Evolutionary conservation across 106 monocot genomes (phyloP), one percentile per base, ranked within the genome.

Genomic region (Phalaenopsis equestris): DNA sequence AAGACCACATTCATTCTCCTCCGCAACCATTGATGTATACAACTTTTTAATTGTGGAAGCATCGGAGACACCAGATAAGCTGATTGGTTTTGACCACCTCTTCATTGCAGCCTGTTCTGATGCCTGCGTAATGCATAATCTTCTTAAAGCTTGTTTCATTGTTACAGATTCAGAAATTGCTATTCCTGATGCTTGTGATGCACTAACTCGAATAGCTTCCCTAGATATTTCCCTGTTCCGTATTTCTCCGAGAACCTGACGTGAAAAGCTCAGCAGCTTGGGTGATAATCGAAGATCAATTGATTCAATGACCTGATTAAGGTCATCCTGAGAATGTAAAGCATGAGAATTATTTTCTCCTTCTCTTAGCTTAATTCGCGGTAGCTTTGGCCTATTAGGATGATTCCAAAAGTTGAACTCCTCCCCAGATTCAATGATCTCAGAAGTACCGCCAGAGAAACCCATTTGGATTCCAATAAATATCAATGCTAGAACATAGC

Each of bases 41-140:
- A 98, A 82, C 58, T 81, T 87, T 84, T 91, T 84, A 16, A 92
- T 92, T 23, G 84, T 86, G 52, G 86, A 90, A 55, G 90, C 84
- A 80, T 94, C 97, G 36, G 94, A 88, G 4, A 80, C 68, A 36
- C 83, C 79, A 9, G 87, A 78, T 16, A 64, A 48, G 52, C 90
- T 86, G 24, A 80, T 64, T 47, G 87, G 82, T 73, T 88, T 94
- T 43, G 87, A 86, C 42, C 83, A 61, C 70, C 93, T 87, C 82
- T 90, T 99, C 85, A 86, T 83, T 19, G 98, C 94, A 85, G 98
- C 98, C 88, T 91, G 91, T 78, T 99, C 92, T 43, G 98, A 99
- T 61, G 98, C 98, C 75, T 99, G 94, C 45, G 92, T 88, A 79
- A 99, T 89, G 82, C 91, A 93, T 41, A 93, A 55, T 49, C 81